Evolutionary conservation across 2,329 filamentous ascomycete species (phyloP).

Genomic region (Sporothrix mexicana): DNA sequence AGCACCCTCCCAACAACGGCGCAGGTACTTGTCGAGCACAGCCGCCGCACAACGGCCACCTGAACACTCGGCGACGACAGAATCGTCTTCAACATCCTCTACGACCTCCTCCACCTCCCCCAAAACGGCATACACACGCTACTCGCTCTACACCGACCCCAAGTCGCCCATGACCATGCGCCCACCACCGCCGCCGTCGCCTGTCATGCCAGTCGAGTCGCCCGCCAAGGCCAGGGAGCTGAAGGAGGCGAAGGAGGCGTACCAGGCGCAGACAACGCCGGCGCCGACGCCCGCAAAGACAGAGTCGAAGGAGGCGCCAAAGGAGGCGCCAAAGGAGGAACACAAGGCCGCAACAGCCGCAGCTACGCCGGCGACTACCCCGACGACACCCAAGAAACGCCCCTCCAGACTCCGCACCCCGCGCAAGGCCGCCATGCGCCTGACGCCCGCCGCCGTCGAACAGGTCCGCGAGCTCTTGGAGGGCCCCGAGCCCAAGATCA

Average conservation of each 20-base stretch:
- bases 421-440: slow-evolving; percentile 88
- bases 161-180: slow-evolving; percentile 31
- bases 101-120: neutral
- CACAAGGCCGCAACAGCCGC: too few species aligned
- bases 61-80: neutral
- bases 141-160: slow-evolving; percentile 33
- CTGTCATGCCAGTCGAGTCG: slow-evolving; percentile 23
- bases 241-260: slow-evolving; percentile 38
- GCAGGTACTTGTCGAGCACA: slow-evolving; percentile 50
- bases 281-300: neutral
- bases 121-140: slow-evolving; percentile 33
- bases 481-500: slow-evolving; percentile 87
- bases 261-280: neutral
- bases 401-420: slow-evolving; percentile 68
- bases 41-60: slow-evolving; percentile 53
- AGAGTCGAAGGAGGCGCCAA: neutral
- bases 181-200: slow-evolving; percentile 32
- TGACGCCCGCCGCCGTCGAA: slow-evolving; percentile 79
- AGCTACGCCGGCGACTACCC: neutral
- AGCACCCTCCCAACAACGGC: slow-evolving; percentile 47
- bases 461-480: slow-evolving; percentile 79
- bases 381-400: slow-evolving; percentile 58
- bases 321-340: neutral
- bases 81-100: neutral
- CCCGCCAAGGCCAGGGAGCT: slow-evolving; percentile 38